These are phyloP conservation scores for Pulveroboletus sp. DNA, from an alignment of 768 basidiomycete species.

Conservation along the genomic window DNA sequence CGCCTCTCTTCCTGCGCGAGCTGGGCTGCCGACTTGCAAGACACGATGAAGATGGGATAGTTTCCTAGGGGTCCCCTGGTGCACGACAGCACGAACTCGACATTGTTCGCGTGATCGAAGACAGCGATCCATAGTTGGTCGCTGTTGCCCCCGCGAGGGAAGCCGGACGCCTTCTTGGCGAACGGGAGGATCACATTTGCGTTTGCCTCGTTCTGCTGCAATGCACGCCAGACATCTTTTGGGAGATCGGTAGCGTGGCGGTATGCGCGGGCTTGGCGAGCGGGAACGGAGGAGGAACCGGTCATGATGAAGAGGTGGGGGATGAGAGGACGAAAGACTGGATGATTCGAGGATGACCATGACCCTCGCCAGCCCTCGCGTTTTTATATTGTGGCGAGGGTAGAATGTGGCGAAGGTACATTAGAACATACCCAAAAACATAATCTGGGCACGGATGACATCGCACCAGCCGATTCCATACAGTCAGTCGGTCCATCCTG, in stretches of 20 bases:
- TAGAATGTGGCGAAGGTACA: not conserved
- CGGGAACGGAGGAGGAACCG: not conserved
- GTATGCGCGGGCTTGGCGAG: constrained; percentile 5
- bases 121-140: constrained; percentile 33
- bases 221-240: constrained; percentile 26
- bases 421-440: not conserved
- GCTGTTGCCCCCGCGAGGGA: not conserved
- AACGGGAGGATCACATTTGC: constrained; percentile 43
- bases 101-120: constrained; percentile 14
- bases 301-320: constrained; percentile 15
- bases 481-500: not conserved
- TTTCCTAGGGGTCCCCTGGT: constrained; percentile 50
- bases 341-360: constrained; percentile 10
- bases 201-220: constrained; percentile 27
- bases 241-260: constrained; percentile 15
- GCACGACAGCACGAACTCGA: constrained; percentile 51
- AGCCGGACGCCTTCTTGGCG: constrained; percentile 28
- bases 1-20: constrained; percentile 10
- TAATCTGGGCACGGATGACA: not conserved
- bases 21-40: constrained; percentile 13
- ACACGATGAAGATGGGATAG: constrained; percentile 52
- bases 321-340: not conserved
- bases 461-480: not conserved
- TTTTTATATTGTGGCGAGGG: constrained; percentile 12
- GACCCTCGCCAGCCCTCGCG: no score